A percentile compares a stretch with the other conserved stretches of the same genome.
Conservation (phyloP, 148 eudicot species). For the Fagopyrum esculentum region DNA sequence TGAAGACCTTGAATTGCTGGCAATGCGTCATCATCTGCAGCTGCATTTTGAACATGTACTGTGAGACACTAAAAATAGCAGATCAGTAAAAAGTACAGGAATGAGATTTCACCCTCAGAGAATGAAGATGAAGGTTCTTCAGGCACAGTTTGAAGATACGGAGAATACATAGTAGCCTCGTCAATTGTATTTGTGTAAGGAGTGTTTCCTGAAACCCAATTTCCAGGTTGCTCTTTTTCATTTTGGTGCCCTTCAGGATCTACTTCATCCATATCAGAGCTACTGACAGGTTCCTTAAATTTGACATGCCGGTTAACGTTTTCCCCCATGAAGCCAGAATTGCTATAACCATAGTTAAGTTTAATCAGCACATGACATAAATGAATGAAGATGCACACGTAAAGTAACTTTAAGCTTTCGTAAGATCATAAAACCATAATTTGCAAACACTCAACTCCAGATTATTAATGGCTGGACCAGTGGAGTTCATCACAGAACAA, state of each 20-base stretch:
- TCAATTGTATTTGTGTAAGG: constrained; percentile 42
- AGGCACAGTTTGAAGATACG: constrained; percentile 64
- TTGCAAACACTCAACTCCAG: constrained; percentile 5
- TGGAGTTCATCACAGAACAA: background rate
- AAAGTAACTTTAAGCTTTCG: background rate
- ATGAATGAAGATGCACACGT: constrained; percentile 4
- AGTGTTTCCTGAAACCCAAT: constrained; percentile 55
- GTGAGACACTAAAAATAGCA: constrained; percentile 12
- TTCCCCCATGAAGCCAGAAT: constrained; percentile 31
- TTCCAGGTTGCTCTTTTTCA: constrained; percentile 46
- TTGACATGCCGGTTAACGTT: constrained; percentile 49
- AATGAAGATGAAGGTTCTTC: constrained; percentile 87
- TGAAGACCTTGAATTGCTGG: constrained; percentile 85
- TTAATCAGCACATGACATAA: background rate
- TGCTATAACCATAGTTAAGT: constrained; percentile 27
- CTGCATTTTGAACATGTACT: constrained; percentile 32
- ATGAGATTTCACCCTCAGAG: constrained; percentile 61
- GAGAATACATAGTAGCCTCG: constrained; percentile 60
- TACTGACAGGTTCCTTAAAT: constrained; percentile 66
- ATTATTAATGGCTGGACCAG: background rate
- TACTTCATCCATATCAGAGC: constrained; percentile 42
- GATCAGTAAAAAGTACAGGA: constrained; percentile 8
- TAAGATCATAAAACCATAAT: background rate
- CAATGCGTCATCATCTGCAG: constrained; percentile 81
- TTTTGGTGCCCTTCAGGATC: constrained; percentile 39